These are phyloP conservation scores for Diplodia mutila DNA, from an alignment of 2,329 filamentous ascomycete genomes.

Conservation along the genomic window DNA sequence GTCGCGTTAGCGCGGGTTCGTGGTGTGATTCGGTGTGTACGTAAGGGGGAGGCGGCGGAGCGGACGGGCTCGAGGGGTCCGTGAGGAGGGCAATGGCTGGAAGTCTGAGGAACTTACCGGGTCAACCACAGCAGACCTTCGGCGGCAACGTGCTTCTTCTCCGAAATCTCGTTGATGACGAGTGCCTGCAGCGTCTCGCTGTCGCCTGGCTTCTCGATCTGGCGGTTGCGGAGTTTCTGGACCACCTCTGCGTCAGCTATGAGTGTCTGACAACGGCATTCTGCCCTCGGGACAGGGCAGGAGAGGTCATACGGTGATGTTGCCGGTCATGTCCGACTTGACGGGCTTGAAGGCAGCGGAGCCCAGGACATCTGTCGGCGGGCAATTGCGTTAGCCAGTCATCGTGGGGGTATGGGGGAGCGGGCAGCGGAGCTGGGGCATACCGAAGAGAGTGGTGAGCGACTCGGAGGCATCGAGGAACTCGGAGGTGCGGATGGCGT, in stretches of 20 bases:
- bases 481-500: slow-evolving; percentile 74
- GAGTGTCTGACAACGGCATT: not conserved
- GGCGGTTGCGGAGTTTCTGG: slow-evolving; percentile 87
- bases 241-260: not conserved
- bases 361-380: slow-evolving; percentile 59
- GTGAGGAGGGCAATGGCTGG: not conserved
- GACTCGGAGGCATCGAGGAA: slow-evolving; percentile 92
- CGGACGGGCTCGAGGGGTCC: not conserved
- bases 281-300: not conserved
- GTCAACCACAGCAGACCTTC: slow-evolving; percentile 91
- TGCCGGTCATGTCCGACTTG: slow-evolving; percentile 88
- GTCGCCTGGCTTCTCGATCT: slow-evolving; percentile 74
- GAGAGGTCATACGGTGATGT: slow-evolving; percentile 72
- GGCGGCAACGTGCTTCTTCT: slow-evolving; percentile 83
- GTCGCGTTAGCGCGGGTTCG: slow-evolving; percentile 1
- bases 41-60: not conserved
- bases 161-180: slow-evolving; percentile 82
- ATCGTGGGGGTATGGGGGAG: too few species aligned
- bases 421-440: slow-evolving; percentile 26
- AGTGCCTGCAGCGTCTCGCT: slow-evolving; percentile 87
- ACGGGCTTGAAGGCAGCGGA: slow-evolving; percentile 83
- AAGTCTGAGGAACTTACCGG: slow-evolving; percentile 61
- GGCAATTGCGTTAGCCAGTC: not conserved
- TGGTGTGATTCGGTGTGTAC: not conserved
- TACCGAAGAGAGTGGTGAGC: slow-evolving; percentile 85